Evolutionary conservation across 2,329 filamentous ascomycete species (phyloP).

Genomic region (Colletotrichum endophyticum): DNA sequence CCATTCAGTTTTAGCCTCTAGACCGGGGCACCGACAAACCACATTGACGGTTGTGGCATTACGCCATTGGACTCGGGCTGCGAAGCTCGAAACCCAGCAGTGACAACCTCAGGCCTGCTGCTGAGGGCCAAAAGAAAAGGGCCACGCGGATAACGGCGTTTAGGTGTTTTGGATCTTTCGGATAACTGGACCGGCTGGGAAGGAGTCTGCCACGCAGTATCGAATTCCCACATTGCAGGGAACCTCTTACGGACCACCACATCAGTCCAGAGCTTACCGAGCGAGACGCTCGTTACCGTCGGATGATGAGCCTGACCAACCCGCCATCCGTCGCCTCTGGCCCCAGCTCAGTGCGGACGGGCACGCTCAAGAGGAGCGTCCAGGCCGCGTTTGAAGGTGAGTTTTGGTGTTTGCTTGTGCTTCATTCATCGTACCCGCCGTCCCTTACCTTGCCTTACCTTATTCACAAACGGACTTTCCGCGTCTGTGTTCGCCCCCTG

Average conservation of each 20-base stretch:
- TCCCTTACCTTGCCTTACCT: background rate
- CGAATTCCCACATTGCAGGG: background rate
- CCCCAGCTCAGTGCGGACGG: conserved; percentile 48
- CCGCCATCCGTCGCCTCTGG: conserved; percentile 55
- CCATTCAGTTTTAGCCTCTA: background rate
- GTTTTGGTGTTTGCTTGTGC: conserved; percentile 26
- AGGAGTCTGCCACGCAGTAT: background rate
- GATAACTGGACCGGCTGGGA: background rate
- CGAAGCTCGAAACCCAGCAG: background rate
- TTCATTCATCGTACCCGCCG: background rate
- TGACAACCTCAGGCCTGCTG: background rate
- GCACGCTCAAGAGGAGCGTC: conserved; percentile 60
- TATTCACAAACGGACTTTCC: background rate
- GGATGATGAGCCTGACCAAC: conserved; percentile 58
- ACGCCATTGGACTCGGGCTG: background rate
- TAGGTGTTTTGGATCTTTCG: background rate
- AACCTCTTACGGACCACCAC: background rate
- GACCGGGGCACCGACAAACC: background rate
- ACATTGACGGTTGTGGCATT: background rate
- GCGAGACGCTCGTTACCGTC: background rate
- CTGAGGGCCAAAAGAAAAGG: background rate
- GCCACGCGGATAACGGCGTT: background rate
- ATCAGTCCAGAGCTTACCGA: background rate
- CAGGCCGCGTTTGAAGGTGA: conserved; percentile 67
- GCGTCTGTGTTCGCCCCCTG: background rate